Base-by-base conservation (phyloP, 768 basidiomycete genomes). In the Podaxis carcinomalis region DNA sequence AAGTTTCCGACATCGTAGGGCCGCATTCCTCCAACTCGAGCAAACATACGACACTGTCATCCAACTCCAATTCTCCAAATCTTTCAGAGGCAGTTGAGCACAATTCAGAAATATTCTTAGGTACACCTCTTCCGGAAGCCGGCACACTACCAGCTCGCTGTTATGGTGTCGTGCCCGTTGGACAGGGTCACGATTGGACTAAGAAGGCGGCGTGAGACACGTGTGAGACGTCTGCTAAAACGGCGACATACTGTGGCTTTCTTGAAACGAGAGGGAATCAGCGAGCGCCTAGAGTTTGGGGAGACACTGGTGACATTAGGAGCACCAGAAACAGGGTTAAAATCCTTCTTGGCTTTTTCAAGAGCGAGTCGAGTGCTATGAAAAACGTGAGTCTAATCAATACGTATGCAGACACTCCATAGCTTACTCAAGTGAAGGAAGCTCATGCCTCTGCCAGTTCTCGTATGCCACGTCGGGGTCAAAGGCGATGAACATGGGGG, bases 41-140 rank as follows among this genome's bases (percentile, higher is more conserved):
- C 78, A 79, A 6, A 78, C 75, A 46, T 74, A 68, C 3, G 75
- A 69, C 35, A 78, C 47, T 37, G 57, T 61, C 36, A 74, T 65
- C 78, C 77, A 79, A 32, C 72, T 69, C 75, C 77, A 78, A 14
- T 25, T 14, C n/a, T 59, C 50, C 27, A 49, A 44, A 54, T 61
- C 63, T 14, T 57, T 42, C 47, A 50, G 35, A 59, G 63, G 46
- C 35, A 66, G 47, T 39, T 57, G 66, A 11, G 71, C 70, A 50
- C 72, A 72, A 21, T 60, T 21, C 37, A 74, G 37, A 47, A 76
- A 75, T 35, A 77, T 73, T 51, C 64, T 66, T 32, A 61, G 66
- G 27, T 75, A 58, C 35, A 75, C 61, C 53, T 68, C 65, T 56
- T 67, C 67, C 27, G 77, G 74, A 10, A 77, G 68, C 5, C 14